Evolutionary conservation across 768 basidiomycete species (phyloP).

Genomic region (Pleurotus platypus): DNA sequence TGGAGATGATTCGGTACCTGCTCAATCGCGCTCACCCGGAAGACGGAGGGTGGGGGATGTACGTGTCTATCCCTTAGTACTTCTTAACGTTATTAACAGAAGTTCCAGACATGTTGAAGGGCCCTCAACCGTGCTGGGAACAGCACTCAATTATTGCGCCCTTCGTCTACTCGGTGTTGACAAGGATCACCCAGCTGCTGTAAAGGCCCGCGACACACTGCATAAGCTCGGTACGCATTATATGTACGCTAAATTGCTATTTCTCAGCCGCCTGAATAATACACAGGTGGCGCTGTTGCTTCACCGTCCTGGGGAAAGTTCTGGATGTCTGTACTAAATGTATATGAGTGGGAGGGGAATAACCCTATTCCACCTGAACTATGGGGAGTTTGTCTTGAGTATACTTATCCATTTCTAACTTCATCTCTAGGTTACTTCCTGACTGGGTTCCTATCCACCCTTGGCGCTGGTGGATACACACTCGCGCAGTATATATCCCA

Average conservation of each 20-base stretch:
- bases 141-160: slow-evolving; percentile 86
- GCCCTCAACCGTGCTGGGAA: slow-evolving; percentile 90
- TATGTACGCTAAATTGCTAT: not conserved
- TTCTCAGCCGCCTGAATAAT: not conserved
- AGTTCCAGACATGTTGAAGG: slow-evolving; percentile 83
- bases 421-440: slow-evolving; percentile 69
- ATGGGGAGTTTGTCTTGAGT: slow-evolving; percentile 52
- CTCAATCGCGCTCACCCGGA: slow-evolving; percentile 75
- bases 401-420: not conserved
- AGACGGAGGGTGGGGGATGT: slow-evolving; percentile 98
- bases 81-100: slow-evolving; percentile 6
- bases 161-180: slow-evolving; percentile 83
- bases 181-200: slow-evolving; percentile 80
- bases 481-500: slow-evolving; percentile 85
- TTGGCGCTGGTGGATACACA: slow-evolving; percentile 97
- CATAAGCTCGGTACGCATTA: slow-evolving; percentile 68
- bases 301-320: slow-evolving; percentile 95
- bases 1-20: slow-evolving; percentile 91
- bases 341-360: slow-evolving; percentile 94
- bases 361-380: slow-evolving; percentile 91
- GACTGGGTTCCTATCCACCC: slow-evolving; percentile 94
- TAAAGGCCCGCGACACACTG: slow-evolving; percentile 76
- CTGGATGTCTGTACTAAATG: slow-evolving; percentile 89
- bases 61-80: slow-evolving; percentile 23
- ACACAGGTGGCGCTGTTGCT: slow-evolving; percentile 72